A percentile compares a stretch with the other conserved stretches of the same genome.
Conservation (phyloP, 192 early-diverging fungal species). For the Mortierella claussenii region DNA sequence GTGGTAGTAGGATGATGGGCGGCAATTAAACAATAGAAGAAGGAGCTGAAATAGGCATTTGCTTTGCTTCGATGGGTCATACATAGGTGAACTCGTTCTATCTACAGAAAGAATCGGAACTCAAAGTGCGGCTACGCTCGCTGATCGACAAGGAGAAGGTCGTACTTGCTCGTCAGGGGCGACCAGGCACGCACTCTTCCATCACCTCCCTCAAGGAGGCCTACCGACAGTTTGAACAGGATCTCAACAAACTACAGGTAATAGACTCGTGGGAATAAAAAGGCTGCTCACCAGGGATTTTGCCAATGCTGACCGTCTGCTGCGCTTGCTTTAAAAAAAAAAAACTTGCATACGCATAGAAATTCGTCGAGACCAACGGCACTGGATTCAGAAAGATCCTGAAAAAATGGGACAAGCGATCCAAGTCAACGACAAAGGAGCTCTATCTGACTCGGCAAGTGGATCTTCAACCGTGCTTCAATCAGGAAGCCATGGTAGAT, state of each 20-base stretch:
- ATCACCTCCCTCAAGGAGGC: conserved; percentile 86
- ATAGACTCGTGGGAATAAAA: too few species aligned
- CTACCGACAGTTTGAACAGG: conserved; percentile 90
- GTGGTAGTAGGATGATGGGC: too few species aligned
- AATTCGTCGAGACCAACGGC: conserved; percentile 96
- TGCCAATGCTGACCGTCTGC: too few species aligned
- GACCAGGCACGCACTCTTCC: conserved; percentile 64
- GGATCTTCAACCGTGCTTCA: conserved; percentile 98
- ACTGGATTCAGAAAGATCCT: conserved; percentile 99
- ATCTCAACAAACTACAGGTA: conserved; percentile 96
- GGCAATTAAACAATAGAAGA: neutral
- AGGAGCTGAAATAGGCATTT: neutral
- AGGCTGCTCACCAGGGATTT: too few species aligned
- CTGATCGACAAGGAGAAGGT: conserved; percentile 82
- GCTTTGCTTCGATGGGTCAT: neutral
- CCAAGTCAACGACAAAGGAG: conserved; percentile 97
- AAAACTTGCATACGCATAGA: too few species aligned
- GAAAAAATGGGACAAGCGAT: conserved; percentile 99
- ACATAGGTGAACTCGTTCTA: conserved; percentile 93
- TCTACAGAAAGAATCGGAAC: conserved; percentile 93
- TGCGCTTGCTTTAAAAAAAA: too few species aligned
- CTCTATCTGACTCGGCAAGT: conserved; percentile 96
- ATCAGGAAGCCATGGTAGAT: conserved; percentile 90
- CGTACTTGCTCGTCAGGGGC: conserved; percentile 61
- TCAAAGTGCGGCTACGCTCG: conserved; percentile 88